Base-by-base conservation (phyloP, 192 early-diverging fungal genomes). In the Chytriomyces sp. region DNA sequence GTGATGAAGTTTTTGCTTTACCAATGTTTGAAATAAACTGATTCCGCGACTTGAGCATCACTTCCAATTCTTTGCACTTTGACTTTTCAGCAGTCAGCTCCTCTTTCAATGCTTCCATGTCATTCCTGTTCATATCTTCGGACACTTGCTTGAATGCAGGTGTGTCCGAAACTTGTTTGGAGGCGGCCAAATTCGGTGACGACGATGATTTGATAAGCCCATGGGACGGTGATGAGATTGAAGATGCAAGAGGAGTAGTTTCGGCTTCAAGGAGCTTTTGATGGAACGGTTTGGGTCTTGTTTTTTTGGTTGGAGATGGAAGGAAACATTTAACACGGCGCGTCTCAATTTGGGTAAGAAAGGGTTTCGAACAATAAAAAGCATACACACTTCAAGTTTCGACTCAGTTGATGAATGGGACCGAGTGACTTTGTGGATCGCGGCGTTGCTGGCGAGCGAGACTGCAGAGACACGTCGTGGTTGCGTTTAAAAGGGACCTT, bases 1-100 rank as follows among this genome's bases (percentile, higher is more conserved):
- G n/a, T n/a, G n/a, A n/a, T n/a, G n/a, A n/a, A n/a, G n/a, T 6
- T 59, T 59, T n/a, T 13, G 10, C 16, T 45, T 7, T 20, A 73
- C 71, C 71, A 45, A 73, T 73, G 7, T 47, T 61, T 44, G 10
- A 18, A 73, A 73, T 73, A 57, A 73, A 73, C 6, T 10, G 10
- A 26, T 73, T 73, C 45, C 71, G 16, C 61, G 71, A 73, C 6
- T 62, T 7, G n/a, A 73, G 20, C 49, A 49, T 53, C 3, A 9
- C 10, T 43, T 62, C 60, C 24, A 73, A 57, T 8, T 62, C 28
- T 9, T 26, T 10, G 7, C 44, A 20, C 23, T 73, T 60, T 1
- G 6, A 2, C 9, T 63, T 61, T 43, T 73, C 71, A 2, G 0
- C 53, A 3, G 0, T 57, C 13, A 57, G 53, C 13, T 18, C 11